These are phyloP conservation scores for Trichophyton verrucosum DNA, from an alignment of 2,329 filamentous ascomycete genomes.

Conservation along the genomic window DNA sequence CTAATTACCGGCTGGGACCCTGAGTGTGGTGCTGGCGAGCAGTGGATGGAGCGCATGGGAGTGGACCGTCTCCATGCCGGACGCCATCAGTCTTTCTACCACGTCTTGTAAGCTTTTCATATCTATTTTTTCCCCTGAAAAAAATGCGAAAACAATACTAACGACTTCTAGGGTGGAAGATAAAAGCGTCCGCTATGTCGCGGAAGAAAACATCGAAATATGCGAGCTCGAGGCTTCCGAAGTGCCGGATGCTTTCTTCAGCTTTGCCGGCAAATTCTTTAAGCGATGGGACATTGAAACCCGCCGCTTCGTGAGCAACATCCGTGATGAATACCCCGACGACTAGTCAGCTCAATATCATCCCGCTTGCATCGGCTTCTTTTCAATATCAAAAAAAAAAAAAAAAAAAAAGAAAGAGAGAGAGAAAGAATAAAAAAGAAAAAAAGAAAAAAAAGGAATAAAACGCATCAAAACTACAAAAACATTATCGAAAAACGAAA, in stretches of 20 bases:
- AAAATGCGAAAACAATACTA: background rate
- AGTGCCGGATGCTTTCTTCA: conserved; percentile 42
- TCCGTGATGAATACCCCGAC: conserved; percentile 71
- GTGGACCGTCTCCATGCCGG: conserved; percentile 50
- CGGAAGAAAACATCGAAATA: conserved; percentile 68
- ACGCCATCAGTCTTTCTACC: conserved; percentile 63
- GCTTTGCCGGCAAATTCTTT: conserved; percentile 71
- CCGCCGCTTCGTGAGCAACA: conserved; percentile 70
- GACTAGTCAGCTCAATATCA: conserved; percentile 41
- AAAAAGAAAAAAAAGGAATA: background rate
- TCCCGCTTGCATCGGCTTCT: background rate
- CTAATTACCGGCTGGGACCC: conserved; percentile 80
- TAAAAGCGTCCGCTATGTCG: conserved; percentile 58
- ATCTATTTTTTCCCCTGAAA: conserved; percentile 10
- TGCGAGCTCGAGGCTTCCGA: conserved; percentile 42
- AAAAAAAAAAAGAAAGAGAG: background rate
- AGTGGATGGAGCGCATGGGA: conserved; percentile 52
- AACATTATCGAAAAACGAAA: background rate
- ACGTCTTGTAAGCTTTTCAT: conserved; percentile 58
- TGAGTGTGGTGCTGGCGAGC: conserved; percentile 46
- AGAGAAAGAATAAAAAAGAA: background rate
- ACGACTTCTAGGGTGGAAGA: conserved; percentile 46
- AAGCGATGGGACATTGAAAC: conserved; percentile 62
- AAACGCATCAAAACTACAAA: background rate
- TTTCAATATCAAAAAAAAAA: background rate